Evolutionary conservation across 1,284 basidiomycete species (phyloP), one percentile per base, ranked within the genome.

Genomic region (Boletus holoroseus): DNA sequence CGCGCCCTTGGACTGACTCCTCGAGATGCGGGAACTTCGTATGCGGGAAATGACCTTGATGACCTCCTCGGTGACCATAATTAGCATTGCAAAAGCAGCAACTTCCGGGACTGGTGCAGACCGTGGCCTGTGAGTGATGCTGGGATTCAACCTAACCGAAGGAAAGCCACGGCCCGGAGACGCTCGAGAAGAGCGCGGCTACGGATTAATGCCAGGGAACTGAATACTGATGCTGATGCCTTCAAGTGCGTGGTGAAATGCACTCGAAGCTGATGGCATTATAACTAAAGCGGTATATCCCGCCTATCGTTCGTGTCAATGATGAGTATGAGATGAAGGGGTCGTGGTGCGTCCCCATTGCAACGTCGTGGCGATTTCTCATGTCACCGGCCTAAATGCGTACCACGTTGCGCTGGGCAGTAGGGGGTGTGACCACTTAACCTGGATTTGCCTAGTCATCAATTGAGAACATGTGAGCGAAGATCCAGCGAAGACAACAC

Each of bases 11-110:
- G 30, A 41, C 45, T 44, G 27, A 41, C 45, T 47, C 51, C 44
- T 54, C 31, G 55, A 59, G 40, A 61, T 52, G 57, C 42, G 56
- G 47, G 49, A 55, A 52, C 35, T 31, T 51, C 42, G 47, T 45
- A 50, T 53, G 51, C 54, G 52, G 48, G 55, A 59, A 59, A 66
- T 42, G 41, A 39, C 43, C 42, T 55, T 31, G 38, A 49, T 32
- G 51, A 54, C 53, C 57, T 61, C 68, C 53, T 66, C 60, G 55
- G 57, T 51, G 50, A 24, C 38, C 61, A 56, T 53, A 64, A 62
- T 68, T 57, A 58, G 57, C 46, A 49, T 57, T 40, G 39, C 50
- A 50, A 41, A 41, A 41, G 40, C 34, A 50, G 18, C 40, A 47
- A 39, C 44, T 56, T 66, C 65, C 45, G 49, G 62, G 54, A 55